A percentile compares a stretch with the other conserved stretches of the same genome.
These are phyloP conservation scores for Eimeria sp. DNA, from an alignment of 169 alveolate species.

Conservation along the genomic window DNA sequence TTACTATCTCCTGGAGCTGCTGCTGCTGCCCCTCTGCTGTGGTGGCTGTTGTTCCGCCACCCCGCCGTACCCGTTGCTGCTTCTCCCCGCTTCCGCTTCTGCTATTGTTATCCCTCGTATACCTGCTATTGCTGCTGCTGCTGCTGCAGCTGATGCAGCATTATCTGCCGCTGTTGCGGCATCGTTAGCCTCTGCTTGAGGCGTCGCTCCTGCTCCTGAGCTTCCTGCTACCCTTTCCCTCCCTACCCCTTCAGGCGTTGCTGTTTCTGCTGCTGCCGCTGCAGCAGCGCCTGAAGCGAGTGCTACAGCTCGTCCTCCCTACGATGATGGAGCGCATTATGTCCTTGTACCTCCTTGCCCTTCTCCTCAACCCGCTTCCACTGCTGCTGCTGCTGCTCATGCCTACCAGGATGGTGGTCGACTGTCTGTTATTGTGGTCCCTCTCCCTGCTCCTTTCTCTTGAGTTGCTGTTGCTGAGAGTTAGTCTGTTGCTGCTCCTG, in stretches of 20 bases:
- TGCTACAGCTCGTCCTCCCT: background rate
- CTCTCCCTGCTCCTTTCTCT: background rate
- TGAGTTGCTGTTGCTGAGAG: background rate
- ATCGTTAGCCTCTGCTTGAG: background rate
- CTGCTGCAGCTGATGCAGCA: background rate
- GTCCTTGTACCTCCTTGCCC: background rate
- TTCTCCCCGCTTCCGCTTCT: too few relatives aligned
- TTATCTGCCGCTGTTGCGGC: background rate
- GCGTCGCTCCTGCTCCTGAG: background rate
- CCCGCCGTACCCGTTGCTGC: too few relatives aligned
- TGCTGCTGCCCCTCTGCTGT: too few relatives aligned
- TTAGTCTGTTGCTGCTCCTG: too few relatives aligned
- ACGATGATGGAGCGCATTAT: background rate
- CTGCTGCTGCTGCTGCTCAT: background rate
- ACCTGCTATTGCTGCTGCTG: too few relatives aligned
- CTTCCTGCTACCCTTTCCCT: background rate
- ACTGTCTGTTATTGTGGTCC: background rate
- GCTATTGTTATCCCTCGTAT: too few relatives aligned
- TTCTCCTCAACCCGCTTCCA: background rate
- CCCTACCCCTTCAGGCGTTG: background rate
- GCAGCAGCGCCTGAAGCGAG: background rate
- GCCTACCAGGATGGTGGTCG: background rate
- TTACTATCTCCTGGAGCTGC: too few relatives aligned
- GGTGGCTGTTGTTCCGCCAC: too few relatives aligned
- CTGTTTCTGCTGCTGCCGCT: background rate